phyloP scores from a whole-genome alignment of 75 land plant genomes.

The Cryptomeria japonica region DNA sequence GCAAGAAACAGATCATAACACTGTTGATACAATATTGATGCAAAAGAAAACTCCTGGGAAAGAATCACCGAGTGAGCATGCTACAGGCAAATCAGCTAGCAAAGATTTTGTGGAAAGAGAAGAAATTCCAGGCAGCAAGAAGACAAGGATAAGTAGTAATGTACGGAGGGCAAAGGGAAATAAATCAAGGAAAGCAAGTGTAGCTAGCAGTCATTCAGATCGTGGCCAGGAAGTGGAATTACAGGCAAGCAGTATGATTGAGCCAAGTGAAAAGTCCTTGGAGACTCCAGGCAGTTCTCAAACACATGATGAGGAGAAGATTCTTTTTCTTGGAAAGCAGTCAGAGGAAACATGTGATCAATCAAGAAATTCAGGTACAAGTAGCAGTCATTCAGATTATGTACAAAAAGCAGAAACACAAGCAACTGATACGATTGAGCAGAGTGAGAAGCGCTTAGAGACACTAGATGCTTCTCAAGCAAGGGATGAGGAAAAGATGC shows the following conservation, averaged over 20 bases:
- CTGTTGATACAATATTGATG: not conserved
- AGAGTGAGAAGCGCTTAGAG: not conserved
- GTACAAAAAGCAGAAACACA: not conserved
- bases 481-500: not conserved
- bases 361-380: not conserved
- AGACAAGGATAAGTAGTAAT: not conserved
- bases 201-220: not conserved
- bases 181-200: not conserved
- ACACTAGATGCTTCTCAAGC: not conserved
- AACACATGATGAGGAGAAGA: not conserved
- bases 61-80: not conserved
- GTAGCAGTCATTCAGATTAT: not conserved
- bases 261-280: not conserved
- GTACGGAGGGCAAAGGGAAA: not conserved
- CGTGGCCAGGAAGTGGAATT: not conserved
- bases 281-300: not conserved
- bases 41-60: not conserved
- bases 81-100: not conserved
- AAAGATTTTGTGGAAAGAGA: not conserved
- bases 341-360: not conserved
- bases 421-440: not conserved
- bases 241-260: not conserved
- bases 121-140: not conserved
- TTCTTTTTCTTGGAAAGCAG: not conserved
- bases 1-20: not conserved